Conservation (phyloP, 768 basidiomycete genomes). For the Amanita subjunquillea region DNA sequence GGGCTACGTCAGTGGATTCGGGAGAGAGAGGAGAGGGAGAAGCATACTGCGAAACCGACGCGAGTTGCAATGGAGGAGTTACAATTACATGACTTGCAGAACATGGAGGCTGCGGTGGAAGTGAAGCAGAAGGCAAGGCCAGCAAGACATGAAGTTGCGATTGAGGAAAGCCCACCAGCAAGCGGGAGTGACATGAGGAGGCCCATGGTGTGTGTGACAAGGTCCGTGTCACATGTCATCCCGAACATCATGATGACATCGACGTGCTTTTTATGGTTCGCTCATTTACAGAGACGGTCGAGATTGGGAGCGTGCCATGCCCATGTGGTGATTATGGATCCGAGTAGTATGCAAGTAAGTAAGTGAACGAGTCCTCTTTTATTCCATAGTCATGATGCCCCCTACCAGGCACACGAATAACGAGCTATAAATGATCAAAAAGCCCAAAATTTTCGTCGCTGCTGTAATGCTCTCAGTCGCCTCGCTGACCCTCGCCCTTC, state of each 20-base stretch:
- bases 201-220: constrained; percentile 42
- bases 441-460: not conserved
- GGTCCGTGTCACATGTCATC: not conserved
- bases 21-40: not conserved
- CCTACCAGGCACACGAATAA: not conserved
- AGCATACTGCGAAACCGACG: constrained; percentile 77
- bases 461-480: not conserved
- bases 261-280: too few species aligned
- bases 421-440: not conserved
- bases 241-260: not conserved
- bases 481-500: not conserved
- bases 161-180: constrained; percentile 65
- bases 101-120: constrained; percentile 65
- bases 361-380: not conserved
- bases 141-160: constrained; percentile 47
- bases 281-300: too few species aligned
- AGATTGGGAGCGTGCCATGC: too few species aligned
- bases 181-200: constrained; percentile 65
- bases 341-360: too few species aligned
- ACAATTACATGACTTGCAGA: constrained; percentile 98
- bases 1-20: constrained; percentile 1
- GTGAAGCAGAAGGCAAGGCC: constrained; percentile 7
- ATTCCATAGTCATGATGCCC: not conserved
- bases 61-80: constrained; percentile 97
- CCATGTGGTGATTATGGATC: too few species aligned